Conservation (phyloP, 805 yeast species). For the Metschnikowia proteae region DNA sequence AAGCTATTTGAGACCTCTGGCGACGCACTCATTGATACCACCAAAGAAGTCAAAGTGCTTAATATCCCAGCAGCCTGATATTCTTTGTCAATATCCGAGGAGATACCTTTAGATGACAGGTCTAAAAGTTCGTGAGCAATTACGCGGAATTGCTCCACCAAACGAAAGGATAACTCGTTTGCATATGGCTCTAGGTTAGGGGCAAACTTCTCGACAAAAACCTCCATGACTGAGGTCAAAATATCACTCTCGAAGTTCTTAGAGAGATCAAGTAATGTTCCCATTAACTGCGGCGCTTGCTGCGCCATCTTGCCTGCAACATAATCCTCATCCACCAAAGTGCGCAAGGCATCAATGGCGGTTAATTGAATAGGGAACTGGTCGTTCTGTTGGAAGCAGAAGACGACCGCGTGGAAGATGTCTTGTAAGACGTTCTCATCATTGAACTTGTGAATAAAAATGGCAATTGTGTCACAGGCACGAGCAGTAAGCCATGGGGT, state of each 20-base stretch:
- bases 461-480: conserved; percentile 45
- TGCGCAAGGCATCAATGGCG: conserved; percentile 50
- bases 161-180: conserved; percentile 43
- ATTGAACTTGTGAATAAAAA: conserved; percentile 32
- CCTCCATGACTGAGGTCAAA: conserved; percentile 43
- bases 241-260: conserved; percentile 42
- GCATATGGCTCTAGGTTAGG: conserved; percentile 53
- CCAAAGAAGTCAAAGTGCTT: conserved; percentile 41
- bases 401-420: conserved; percentile 39
- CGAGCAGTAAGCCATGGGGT: conserved; percentile 44
- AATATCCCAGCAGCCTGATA: conserved; percentile 43
- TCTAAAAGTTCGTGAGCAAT: conserved; percentile 56
- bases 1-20: conserved; percentile 35
- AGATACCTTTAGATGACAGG: conserved; percentile 16
- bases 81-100: conserved; percentile 34
- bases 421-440: conserved; percentile 36
- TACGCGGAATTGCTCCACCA: conserved; percentile 70
- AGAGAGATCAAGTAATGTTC: conserved; percentile 42
- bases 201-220: conserved; percentile 42
- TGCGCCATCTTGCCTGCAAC: conserved; percentile 38
- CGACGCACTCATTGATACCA: conserved; percentile 40
- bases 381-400: conserved; percentile 37
- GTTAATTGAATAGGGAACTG: conserved; percentile 50
- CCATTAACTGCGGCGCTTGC: conserved; percentile 45
- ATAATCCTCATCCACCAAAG: conserved; percentile 41